Base-by-base conservation (phyloP, 2,329 filamentous ascomycete genomes). In the Trichoderma gracile region DNA sequence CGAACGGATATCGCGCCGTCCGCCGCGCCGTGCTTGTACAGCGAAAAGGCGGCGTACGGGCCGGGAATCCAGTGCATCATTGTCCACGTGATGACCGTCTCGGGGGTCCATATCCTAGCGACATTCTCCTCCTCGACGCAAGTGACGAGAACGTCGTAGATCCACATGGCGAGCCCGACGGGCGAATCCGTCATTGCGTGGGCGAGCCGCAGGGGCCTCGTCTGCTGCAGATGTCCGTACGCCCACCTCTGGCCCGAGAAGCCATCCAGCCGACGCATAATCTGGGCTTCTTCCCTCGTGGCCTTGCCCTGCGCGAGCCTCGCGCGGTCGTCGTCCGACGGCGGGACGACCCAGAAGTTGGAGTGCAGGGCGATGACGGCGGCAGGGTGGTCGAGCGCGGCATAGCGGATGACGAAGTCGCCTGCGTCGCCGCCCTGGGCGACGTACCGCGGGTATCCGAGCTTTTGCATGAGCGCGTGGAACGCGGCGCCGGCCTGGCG, bases 21-120 rank as follows among this genome's bases (percentile, higher is more conserved):
- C 2, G 53, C 53, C 21, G 53, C 53, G 8, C 53, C 53, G 38
- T 55, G 53, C 21, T 40, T 55, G 38, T 55, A 55, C n/a, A 55
- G 19, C 10, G 52, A 55, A 43, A 55, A 55, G 19, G 21, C 38
- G 12, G 38, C 53, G 43, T 55, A 55, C 5, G 53, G 38, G 0
- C 53, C 53, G 9, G 53, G 53, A 5, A 55, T 55, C 53, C 38
- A 55, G 10, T 55, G 53, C 53, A 55, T 55, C 53, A 55, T 55
- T 15, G 53, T 55, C 53, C 53, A 55, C 27, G 38, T 55, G 12
- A 55, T 55, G 14, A 55, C 53, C 6, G 21, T 14, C n/a, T 55
- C 53, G 8, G 53, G 21, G 14, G 53, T 55, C 53, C 38, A 55
- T 3, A 55, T 55, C 3, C 2, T 55, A 9, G 38, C 38, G n/a